Evolutionary conservation across 1,284 basidiomycete species (phyloP), one percentile per base, ranked within the genome.

Genomic region (Bjerkandera adusta): DNA sequence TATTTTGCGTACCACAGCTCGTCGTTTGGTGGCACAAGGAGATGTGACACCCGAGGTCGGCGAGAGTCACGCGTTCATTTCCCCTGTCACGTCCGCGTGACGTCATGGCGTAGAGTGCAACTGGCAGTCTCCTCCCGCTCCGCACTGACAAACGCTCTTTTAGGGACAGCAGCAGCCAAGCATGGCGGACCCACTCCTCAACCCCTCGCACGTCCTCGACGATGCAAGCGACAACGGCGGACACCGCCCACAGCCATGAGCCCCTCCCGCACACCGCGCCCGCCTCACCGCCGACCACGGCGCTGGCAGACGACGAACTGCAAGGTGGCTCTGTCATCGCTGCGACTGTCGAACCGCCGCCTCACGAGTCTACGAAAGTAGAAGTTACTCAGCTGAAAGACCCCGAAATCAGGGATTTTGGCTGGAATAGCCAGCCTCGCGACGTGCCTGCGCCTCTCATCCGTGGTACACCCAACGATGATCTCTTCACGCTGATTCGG

Each of bases 401-500:
- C 27, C 62, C 62, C 1, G 57, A 57, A 16, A 52, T 62, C 7
- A 59, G 51, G 41, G 62, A 63, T 29, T 56, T 60, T 18, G 60
- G 62, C 5, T 63, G 62, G 62, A 52, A 58, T 21, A 50, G 49
- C 7, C 47, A 52, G 18, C 45, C 51, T 43, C n/a, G 46, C 16
- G n/a, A 54, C 39, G 36, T 49, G 47, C 15, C 60, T 47, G 45
- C 49, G 5, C 50, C 54, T 6, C 52, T 63, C 26, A 49, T 62
- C 5, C 42, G 57, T 32, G 69, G 69, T 3, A 50, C 70, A 27
- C 53, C 61, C 39, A 72, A 72, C 50, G 71, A 71, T 18, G 63
- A 70, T 24, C 51, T 73, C 8, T 73, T 68, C 61, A 60, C 63
- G 32, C 58, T 72, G n/a, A 56, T 72, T 4, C 56, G 71, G 35